phyloP scores from a whole-genome alignment of 1,139 yeast genomes.

The Magnusiomyces starmeri region DNA sequence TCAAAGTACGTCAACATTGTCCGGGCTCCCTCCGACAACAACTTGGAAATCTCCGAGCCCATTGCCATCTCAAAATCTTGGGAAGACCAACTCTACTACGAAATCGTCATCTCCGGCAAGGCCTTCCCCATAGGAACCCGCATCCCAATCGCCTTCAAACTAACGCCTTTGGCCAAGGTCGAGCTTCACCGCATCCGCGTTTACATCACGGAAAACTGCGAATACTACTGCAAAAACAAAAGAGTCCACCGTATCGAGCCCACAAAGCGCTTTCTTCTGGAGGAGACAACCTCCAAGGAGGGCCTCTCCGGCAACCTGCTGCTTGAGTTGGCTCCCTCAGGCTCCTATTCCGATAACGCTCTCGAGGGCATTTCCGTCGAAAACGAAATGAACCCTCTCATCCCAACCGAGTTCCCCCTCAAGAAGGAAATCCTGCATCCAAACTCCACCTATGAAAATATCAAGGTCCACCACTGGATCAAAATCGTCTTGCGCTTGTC shows the following conservation, averaged over 20 bases:
- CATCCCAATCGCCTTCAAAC: constrained; percentile 74
- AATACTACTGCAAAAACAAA: constrained; percentile 76
- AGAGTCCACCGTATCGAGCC: constrained; percentile 93
- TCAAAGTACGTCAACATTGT: constrained; percentile 57
- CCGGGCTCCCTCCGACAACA: constrained; percentile 68
- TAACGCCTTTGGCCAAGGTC: constrained; percentile 83
- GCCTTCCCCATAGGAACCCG: constrained; percentile 76
- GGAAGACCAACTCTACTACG: constrained; percentile 88
- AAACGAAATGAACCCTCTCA: constrained; percentile 73
- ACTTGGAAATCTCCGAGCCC: constrained; percentile 86
- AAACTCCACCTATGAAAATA: constrained; percentile 68
- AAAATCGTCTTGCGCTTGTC: constrained; percentile 78
- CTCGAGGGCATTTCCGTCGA: constrained; percentile 43
- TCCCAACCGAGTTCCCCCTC: constrained; percentile 57
- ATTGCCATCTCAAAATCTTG: constrained; percentile 84
- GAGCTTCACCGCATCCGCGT: constrained; percentile 79
- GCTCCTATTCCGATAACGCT: constrained; percentile 37
- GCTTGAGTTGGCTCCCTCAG: constrained; percentile 35
- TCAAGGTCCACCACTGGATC: constrained; percentile 90
- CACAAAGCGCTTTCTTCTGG: constrained; percentile 62
- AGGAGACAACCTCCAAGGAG: constrained; percentile 68
- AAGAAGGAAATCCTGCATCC: constrained; percentile 54
- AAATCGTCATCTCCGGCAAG: constrained; percentile 81
- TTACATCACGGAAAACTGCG: constrained; percentile 80
- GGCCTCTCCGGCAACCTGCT: constrained; percentile 37